phyloP scores from a whole-genome alignment of 2,329 filamentous ascomycete species.

The Fusarium algeriense region DNA sequence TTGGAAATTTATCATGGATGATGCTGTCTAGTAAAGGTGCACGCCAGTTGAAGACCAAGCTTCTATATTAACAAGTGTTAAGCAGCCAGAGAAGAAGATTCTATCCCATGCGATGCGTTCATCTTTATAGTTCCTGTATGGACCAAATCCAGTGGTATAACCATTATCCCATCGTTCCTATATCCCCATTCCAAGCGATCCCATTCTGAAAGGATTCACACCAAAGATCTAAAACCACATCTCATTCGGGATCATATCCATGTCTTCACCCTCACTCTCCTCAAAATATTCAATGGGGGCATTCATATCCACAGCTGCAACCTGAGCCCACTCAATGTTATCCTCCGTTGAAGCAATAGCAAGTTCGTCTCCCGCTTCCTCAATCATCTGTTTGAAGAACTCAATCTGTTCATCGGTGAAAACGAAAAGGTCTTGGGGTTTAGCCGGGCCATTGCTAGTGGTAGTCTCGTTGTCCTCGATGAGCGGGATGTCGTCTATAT shows the following conservation, averaged over 20 bases:
- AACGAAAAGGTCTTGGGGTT: neutral
- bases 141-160: neutral
- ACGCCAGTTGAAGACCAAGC: neutral
- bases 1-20: too few species aligned
- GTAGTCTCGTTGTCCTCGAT: neutral
- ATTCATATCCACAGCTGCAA: neutral
- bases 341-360: neutral
- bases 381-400: neutral
- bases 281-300: neutral
- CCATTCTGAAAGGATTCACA: neutral
- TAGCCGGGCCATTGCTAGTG: neutral
- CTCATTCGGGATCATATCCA: neutral
- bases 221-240: neutral
- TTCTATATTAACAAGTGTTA: neutral
- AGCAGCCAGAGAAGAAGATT: conserved; percentile 1
- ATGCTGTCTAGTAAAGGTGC: conserved; percentile 17
- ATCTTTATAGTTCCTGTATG: neutral
- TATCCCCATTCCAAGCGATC: neutral
- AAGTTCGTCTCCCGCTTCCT: neutral
- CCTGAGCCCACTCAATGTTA: conserved; percentile 2
- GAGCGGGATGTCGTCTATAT: neutral
- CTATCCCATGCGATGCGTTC: neutral
- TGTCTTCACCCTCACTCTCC: neutral
- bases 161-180: neutral
- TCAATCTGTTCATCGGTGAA: neutral